phyloP scores from a whole-genome alignment of 2,329 filamentous ascomycete species.

The Neurospora crassa region DNA sequence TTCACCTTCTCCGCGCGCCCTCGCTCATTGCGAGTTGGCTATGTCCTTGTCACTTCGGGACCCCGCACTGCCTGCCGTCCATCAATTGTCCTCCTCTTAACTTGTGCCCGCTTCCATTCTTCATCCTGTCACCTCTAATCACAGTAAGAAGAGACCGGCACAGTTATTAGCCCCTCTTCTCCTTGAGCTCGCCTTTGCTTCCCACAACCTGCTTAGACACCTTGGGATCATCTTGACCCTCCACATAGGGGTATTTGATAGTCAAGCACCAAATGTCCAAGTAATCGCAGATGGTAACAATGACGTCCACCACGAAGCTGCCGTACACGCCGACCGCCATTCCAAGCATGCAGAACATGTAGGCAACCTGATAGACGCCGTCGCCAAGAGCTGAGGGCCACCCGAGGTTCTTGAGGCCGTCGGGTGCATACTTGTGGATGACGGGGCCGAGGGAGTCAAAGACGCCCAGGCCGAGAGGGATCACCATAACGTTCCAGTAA shows the following conservation, averaged over 20 bases:
- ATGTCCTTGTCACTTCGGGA: background rate
- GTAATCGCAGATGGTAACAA: slow-evolving; percentile 95
- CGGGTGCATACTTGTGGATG: slow-evolving; percentile 40
- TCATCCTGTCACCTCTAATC: background rate
- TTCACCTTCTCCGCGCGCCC: background rate
- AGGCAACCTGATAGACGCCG: slow-evolving; percentile 75
- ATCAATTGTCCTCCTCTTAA: background rate
- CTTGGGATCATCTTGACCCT: slow-evolving; percentile 26
- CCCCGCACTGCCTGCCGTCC: background rate
- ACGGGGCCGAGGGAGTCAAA: slow-evolving; percentile 69
- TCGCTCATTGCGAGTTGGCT: background rate
- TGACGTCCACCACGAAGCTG: slow-evolving; percentile 94
- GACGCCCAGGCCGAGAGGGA: slow-evolving; percentile 71
- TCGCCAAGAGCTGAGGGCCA: slow-evolving; percentile 70
- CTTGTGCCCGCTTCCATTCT: background rate
- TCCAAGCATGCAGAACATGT: slow-evolving; percentile 76
- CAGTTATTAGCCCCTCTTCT: slow-evolving; percentile 26
- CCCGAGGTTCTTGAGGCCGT: slow-evolving; percentile 49
- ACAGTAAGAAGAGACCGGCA: background rate
- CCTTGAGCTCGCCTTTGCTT: slow-evolving; percentile 17
- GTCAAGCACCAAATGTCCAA: slow-evolving; percentile 97
- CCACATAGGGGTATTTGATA: slow-evolving; percentile 72
- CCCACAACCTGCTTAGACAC: slow-evolving; percentile 25
- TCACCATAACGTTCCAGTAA: slow-evolving; percentile 74
- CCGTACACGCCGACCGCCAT: slow-evolving; percentile 85